phyloP scores from a whole-genome alignment of 345 rosid species.

The Barbarea vulgaris region DNA sequence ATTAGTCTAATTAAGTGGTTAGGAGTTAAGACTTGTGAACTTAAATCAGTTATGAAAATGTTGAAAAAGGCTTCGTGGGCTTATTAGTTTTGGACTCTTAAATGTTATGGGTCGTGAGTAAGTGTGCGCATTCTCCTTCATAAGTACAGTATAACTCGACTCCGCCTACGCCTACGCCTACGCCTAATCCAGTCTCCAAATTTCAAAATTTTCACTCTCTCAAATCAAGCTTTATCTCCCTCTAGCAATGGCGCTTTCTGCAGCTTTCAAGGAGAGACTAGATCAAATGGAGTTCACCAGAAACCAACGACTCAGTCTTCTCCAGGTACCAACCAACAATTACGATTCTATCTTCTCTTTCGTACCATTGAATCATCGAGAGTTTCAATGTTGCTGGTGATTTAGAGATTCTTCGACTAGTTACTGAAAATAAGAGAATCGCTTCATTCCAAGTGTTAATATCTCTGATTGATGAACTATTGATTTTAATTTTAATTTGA shows the following conservation, averaged over 20 bases:
- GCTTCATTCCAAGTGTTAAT: not conserved
- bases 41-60: not conserved
- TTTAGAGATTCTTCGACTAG: not conserved
- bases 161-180: too few species aligned
- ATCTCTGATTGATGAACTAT: not conserved
- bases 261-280: constrained; percentile 68
- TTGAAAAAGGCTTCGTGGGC: constrained; percentile 11
- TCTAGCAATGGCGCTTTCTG: constrained; percentile 60
- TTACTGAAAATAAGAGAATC: not conserved
- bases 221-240: not conserved
- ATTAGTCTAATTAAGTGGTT: not conserved
- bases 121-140: not conserved
- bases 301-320: constrained; percentile 62
- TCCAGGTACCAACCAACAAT: constrained; percentile 48
- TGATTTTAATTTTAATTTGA: not conserved
- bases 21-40: not conserved
- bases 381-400: constrained; percentile 1
- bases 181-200: not conserved
- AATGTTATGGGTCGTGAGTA: not conserved
- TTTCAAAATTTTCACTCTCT: not conserved
- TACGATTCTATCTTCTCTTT: constrained; percentile 15
- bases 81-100: not conserved
- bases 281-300: constrained; percentile 68
- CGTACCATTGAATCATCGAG: constrained; percentile 10
- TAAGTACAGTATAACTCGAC: too few species aligned